Conservation (phyloP, 495 filamentous ascomycete species). For the Xylaria scruposa region DNA sequence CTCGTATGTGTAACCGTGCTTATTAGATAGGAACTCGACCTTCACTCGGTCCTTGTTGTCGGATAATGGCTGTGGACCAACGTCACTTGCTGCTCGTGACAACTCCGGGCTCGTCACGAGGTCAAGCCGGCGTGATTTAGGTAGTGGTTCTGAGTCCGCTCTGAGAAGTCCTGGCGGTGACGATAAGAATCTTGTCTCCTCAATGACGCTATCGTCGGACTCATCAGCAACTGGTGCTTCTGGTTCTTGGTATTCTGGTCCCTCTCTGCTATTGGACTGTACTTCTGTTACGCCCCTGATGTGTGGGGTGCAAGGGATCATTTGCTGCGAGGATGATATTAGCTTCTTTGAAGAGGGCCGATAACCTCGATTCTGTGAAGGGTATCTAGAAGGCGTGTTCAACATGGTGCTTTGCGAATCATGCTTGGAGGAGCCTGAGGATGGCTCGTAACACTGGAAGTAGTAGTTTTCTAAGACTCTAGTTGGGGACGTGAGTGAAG, state of each 20-base stretch:
- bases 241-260: background rate
- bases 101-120: constrained; percentile 28
- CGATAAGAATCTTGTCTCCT: constrained; percentile 36
- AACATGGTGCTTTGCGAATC: constrained; percentile 26
- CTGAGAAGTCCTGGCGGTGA: constrained; percentile 30
- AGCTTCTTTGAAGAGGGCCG: constrained; percentile 12
- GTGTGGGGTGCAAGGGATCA: constrained; percentile 35
- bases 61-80: constrained; percentile 36
- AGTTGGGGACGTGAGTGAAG: constrained; percentile 47
- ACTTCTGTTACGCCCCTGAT: background rate
- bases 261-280: background rate
- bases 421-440: constrained; percentile 25
- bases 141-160: constrained; percentile 48
- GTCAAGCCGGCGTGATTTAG: constrained; percentile 36
- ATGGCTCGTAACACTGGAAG: constrained; percentile 42
- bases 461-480: constrained; percentile 52
- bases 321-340: constrained; percentile 27
- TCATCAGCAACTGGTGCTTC: constrained; percentile 17
- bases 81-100: constrained; percentile 47
- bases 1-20: constrained; percentile 38
- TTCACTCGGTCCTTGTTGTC: constrained; percentile 23
- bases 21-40: constrained; percentile 28
- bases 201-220: constrained; percentile 32
- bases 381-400: background rate
- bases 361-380: constrained; percentile 10